A percentile compares a stretch with the other conserved stretches of the same genome.
Conservation (phyloP, 306 rosid genomes). For the Gillenia trifoliata region DNA sequence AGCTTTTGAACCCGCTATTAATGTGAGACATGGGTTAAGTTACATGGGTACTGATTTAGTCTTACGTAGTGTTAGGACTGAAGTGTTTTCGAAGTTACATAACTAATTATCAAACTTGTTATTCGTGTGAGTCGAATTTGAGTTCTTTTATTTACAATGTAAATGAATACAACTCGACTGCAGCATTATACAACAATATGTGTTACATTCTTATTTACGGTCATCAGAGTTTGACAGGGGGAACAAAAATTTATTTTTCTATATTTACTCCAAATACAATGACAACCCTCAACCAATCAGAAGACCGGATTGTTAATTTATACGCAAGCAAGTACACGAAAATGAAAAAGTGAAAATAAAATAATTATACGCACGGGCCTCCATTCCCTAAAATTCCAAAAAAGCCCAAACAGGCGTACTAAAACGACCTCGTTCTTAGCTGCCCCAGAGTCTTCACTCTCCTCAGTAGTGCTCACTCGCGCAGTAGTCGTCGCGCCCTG, state of each 20-base stretch:
- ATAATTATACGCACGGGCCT: not conserved
- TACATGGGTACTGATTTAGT: too few species aligned
- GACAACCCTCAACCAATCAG: not conserved
- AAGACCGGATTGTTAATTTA: not conserved
- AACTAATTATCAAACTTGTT: too few species aligned
- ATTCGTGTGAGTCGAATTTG: not conserved
- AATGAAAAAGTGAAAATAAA: not conserved
- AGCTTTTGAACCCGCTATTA: too few species aligned
- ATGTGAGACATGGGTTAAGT: too few species aligned
- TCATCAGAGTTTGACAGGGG: not conserved
- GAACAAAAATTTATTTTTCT: not conserved
- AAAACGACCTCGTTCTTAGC: conserved; percentile 2
- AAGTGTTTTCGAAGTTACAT: too few species aligned
- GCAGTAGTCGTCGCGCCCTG: not conserved
- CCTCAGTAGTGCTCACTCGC: not conserved
- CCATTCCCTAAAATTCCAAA: not conserved
- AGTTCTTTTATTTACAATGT: too few species aligned
- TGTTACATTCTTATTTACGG: too few species aligned
- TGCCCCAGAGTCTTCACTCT: not conserved
- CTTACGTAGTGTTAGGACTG: too few species aligned
- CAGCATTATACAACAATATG: too few species aligned
- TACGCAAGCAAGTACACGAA: not conserved
- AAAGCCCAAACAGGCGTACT: not conserved
- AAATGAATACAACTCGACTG: too few species aligned
- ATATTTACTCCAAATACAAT: not conserved